These are phyloP conservation scores for Bothriochloa decipiens DNA, from an alignment of 176 grass and related monocot genomes.

Conservation along the genomic window DNA sequence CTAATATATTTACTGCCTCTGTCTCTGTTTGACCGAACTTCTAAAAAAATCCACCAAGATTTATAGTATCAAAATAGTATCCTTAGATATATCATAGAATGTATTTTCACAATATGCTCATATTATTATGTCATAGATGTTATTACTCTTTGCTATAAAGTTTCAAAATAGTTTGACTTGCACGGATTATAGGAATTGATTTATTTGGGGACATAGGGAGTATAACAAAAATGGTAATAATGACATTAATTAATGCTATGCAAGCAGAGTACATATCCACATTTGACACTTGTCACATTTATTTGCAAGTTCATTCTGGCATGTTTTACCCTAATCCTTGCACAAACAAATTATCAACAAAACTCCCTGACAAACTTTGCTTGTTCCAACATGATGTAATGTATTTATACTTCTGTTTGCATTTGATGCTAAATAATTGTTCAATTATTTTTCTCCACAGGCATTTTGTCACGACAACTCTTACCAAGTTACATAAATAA, in stretches of 20 bases:
- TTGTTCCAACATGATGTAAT: constrained; percentile 3
- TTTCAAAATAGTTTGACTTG: too few species aligned
- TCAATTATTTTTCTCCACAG: neutral
- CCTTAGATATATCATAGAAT: too few species aligned
- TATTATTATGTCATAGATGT: too few species aligned
- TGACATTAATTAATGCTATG: neutral
- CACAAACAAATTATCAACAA: neutral
- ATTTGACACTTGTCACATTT: neutral
- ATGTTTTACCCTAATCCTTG: neutral
- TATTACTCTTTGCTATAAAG: too few species aligned
- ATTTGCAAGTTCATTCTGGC: neutral
- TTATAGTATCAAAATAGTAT: too few species aligned
- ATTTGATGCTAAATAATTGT: neutral
- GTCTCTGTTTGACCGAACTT: too few species aligned
- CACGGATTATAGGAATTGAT: too few species aligned
- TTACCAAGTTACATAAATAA: constrained; percentile 20
- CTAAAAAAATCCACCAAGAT: too few species aligned
- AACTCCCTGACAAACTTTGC: neutral
- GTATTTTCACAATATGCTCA: too few species aligned
- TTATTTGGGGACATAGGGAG: too few species aligned
- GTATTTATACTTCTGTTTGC: neutral
- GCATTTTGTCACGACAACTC: neutral
- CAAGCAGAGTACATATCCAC: too few species aligned
- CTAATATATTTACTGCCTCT: neutral
- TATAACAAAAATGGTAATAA: constrained; percentile 6